Evolutionary conservation across 2,329 filamentous ascomycete genomes (phyloP), one percentile per base, ranked within the genome.

Genomic region (Aphanocladium album): DNA sequence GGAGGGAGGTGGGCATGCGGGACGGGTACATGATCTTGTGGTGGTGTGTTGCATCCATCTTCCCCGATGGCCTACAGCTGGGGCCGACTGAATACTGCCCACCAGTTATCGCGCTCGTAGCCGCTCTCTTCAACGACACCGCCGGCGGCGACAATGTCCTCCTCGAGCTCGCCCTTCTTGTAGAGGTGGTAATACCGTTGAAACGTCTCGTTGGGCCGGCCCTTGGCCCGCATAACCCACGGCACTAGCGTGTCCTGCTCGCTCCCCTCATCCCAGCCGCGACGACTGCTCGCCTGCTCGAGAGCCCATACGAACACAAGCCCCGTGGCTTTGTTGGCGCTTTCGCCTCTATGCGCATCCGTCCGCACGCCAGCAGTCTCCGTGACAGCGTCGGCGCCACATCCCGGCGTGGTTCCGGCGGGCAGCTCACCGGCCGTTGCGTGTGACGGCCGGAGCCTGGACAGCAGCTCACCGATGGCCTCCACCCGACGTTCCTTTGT

Each of bases 41-140:
- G 23, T 14, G 21, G 37, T 56, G 61, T 63, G 45, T 61, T 45
- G 35, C 45, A 43, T 46, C 39, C 43, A 33, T 55, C 46, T 49
- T 43, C 52, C 21, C 46, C 41, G 17, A n/a, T 19, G n/a, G n/a
- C 37, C 25, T 43, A 58, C 23, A 35, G 43, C 55, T 47, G 27
- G 37, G 52, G 45, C 49, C 68, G 68, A 57, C 68, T 72, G 65
- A 74, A 77, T 71, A 96, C 87, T 58, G 87, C 91, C 93, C 93
- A 99, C 95, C 95, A 98, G 76, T 99, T 99, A 72, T 98, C 95
- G 77, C 88, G 93, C 72, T 99, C 95, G 75, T 98, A 99, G 37
- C 95, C 95, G 62, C 85, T 86, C 65, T 90, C 87, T 25, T 95
- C 68, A 16, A 97, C 85, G 53, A 75, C 76, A 8, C 93, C 95